Evolutionary conservation across 345 rosid genomes (phyloP), one percentile per base, ranked within the genome.

Genomic region (Salix arbutifolia): DNA sequence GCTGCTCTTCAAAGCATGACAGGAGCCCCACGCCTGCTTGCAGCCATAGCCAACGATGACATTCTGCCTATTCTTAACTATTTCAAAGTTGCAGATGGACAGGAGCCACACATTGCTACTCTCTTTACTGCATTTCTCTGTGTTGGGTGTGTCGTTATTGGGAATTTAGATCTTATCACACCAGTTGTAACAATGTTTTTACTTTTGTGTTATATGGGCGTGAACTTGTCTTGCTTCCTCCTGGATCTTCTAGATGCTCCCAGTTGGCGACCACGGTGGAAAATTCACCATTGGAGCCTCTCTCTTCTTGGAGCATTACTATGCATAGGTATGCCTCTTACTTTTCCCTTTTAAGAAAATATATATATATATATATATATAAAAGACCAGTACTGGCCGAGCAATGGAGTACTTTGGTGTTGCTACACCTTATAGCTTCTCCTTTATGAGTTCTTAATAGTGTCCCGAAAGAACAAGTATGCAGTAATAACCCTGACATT

Each of bases 221-320:
- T 96, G 80, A 96, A 96, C 87, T 85, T 96, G 89, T 96, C 98
- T 74, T 96, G 99, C 89, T 96, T 96, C 89, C 98, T 96, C 80
- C 87, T 96, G 66, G 99, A 96, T 86, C 95, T 96, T 88, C 90
- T 96, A 56, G 99, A 96, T 90, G 98, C 99, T 83, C 99, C 99
- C 67, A 96, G 99, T 83, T 96, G 99, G 99, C 98, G 97, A 75
- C 99, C 98, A 65, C 89, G 99, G 81, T 96, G 99, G 98, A 94
- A 96, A 80, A 90, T 92, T 85, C 99, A 96, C 87, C 99, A 94
- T 58, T 96, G 99, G 99, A 91, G 97, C 85, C 87, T 92, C 65
- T 96, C 99, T 56, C 89, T 96, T 82, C 91, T 96, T 31, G 99
- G 99, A 76, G 98, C 99, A 66, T 81, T 88, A 64, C 90, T 91